Evolutionary conservation across 805 yeast species (phyloP).

Genomic region (Kodamaea laetipori): DNA sequence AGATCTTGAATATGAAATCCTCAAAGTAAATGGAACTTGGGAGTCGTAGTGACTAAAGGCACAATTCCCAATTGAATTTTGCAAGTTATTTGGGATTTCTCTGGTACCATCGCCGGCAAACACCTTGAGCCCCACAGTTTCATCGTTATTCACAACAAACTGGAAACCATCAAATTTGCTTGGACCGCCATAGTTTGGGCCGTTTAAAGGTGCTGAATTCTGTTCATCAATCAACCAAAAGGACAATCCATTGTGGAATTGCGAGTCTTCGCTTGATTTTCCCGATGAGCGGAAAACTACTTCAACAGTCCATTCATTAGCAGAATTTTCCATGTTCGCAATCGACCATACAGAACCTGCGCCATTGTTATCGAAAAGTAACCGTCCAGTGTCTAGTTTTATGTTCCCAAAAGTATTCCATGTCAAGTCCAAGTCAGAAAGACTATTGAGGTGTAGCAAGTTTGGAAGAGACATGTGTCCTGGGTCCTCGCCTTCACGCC

Average conservation of each 20-base stretch:
- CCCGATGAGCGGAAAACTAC: constrained; percentile 65
- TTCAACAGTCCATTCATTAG: constrained; percentile 57
- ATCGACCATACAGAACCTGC: constrained; percentile 51
- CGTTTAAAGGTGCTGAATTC: constrained; percentile 21
- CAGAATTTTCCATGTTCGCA: constrained; percentile 24
- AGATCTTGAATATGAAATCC: constrained; percentile 57
- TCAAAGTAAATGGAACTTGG: constrained; percentile 68
- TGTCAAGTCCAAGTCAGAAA: constrained; percentile 25
- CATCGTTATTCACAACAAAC: constrained; percentile 52
- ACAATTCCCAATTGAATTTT: constrained; percentile 55
- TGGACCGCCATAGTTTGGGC: constrained; percentile 56
- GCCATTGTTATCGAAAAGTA: constrained; percentile 35
- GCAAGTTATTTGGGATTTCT: constrained; percentile 29
- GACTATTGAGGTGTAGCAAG: constrained; percentile 27
- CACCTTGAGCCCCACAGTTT: constrained; percentile 56
- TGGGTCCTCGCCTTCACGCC: constrained; percentile 18
- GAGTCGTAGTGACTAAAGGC: constrained; percentile 63
- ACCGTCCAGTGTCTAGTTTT: constrained; percentile 52
- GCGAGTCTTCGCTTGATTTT: constrained; percentile 26
- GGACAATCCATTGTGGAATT: constrained; percentile 54
- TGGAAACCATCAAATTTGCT: constrained; percentile 63
- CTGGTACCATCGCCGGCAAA: constrained; percentile 61
- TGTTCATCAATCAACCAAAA: constrained; percentile 51
- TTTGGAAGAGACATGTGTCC: constrained; percentile 38
- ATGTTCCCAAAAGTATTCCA: constrained; percentile 36